phyloP scores from a whole-genome alignment of 2,329 filamentous ascomycete species.

The Aspergillus fischeri region DNA sequence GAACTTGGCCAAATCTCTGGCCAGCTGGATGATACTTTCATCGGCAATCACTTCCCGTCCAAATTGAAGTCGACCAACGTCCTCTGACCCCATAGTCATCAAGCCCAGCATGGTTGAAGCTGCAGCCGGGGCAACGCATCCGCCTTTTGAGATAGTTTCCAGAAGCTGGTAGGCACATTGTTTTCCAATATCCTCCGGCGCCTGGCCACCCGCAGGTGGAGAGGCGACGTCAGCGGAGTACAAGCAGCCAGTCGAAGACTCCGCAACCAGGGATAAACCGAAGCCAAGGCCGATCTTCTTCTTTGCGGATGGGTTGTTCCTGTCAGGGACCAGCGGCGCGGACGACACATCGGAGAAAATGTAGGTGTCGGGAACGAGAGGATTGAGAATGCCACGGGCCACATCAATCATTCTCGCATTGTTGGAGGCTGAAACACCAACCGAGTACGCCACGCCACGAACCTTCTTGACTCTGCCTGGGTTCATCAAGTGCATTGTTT shows the following conservation, averaged over 20 bases:
- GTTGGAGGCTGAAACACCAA: slow-evolving; percentile 86
- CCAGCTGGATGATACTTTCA: slow-evolving; percentile 74
- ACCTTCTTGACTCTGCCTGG: slow-evolving; percentile 84
- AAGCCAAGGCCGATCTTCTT: slow-evolving; percentile 79
- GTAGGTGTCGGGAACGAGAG: slow-evolving; percentile 82
- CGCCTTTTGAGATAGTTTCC: slow-evolving; percentile 75
- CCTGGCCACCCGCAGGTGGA: slow-evolving; percentile 72
- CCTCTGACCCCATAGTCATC: slow-evolving; percentile 98
- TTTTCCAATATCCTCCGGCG: slow-evolving; percentile 87
- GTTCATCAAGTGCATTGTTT: slow-evolving; percentile 83
- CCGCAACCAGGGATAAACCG: slow-evolving; percentile 83
- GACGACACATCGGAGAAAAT: slow-evolving; percentile 68
- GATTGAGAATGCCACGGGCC: slow-evolving; percentile 81
- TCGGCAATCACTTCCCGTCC: slow-evolving; percentile 77
- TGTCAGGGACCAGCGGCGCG: slow-evolving; percentile 64
- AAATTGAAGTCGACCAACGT: slow-evolving; percentile 81
- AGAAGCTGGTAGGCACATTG: slow-evolving; percentile 84
- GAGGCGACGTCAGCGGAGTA: slow-evolving; percentile 80
- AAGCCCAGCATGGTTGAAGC: slow-evolving; percentile 73
- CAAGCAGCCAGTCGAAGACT: slow-evolving; percentile 79
- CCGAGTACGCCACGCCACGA: slow-evolving; percentile 88
- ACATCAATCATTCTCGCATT: slow-evolving; percentile 94
- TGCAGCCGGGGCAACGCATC: slow-evolving; percentile 71
- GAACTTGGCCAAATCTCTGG: slow-evolving; percentile 81
- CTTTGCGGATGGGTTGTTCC: slow-evolving; percentile 53